Base-by-base conservation (phyloP, 2,329 filamentous ascomycete species). In the Xylariaceae sp. region DNA sequence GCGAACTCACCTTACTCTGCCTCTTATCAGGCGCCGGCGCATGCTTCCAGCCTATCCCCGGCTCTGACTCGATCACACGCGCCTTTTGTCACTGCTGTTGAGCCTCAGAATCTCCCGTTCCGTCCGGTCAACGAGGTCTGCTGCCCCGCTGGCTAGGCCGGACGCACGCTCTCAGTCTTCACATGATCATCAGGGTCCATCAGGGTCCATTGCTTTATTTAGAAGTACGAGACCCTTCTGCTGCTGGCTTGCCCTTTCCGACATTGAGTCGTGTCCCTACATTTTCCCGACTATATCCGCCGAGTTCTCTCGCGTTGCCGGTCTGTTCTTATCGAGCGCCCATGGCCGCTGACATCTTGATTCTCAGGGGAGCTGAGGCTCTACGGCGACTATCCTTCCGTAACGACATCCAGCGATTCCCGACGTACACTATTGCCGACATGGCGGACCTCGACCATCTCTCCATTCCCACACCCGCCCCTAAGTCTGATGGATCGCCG, bases 281-380 rank as follows among this genome's bases (percentile, higher is more conserved):
- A n/a, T n/a, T n/a, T n/a, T n/a, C n/a, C n/a, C n/a, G n/a, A 26
- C 12, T 26, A 12, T 14, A 7, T 26, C n/a, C 24, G 15, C 5
- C n/a, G 7, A 5, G n/a, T 26, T 26, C 16, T 14, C 14, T n/a
- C 32, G 11, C 29, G 9, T 19, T 27, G 5, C 17, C 12, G 27
- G 14, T 21, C 19, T 15, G 13, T n/a, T 14, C 23, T 32, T 29
- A 30, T 13, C 22, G 18, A 22, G 23, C 35, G 15, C 34, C 23
- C 24, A 26, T 33, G 35, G 63, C 65, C 59, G 59, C 64, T 66
- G 61, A 68, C 51, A 51, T 53, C 25, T 38, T 66, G 31, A 49
- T 66, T 37, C 40, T 65, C 33, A 60, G 60, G 46, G 56, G 57
- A 47, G 57, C 60, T 23, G 57, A 60, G 44, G 52, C 58, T 39